Evolutionary conservation across 2,329 filamentous ascomycete genomes (phyloP).

Genomic region (Aaosphaeria arxii): DNA sequence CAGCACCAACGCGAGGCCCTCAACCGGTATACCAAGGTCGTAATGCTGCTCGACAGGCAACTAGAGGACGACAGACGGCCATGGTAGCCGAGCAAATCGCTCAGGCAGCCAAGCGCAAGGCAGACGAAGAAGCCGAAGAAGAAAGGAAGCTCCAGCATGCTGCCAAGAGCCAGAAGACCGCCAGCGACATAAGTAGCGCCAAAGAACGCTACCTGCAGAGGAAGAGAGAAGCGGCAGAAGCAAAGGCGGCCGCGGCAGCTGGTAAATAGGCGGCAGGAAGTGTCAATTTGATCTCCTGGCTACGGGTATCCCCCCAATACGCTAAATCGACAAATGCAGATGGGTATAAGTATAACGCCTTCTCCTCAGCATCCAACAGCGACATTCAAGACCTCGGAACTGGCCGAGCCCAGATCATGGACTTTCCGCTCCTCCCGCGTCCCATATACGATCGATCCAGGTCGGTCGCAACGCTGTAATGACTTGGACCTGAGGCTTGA

Average conservation of each 20-base stretch:
- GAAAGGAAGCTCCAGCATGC: conserved; percentile 61
- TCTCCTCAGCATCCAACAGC: no score
- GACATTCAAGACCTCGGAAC: no score
- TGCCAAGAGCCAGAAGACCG: conserved; percentile 75
- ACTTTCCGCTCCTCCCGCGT: not conserved
- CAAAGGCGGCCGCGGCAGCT: conserved; percentile 54
- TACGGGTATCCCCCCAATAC: not conserved
- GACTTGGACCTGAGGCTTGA: conserved; percentile 11
- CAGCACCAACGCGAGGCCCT: conserved; percentile 10
- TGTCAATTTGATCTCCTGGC: not conserved
- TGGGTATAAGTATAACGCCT: not conserved
- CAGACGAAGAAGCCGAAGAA: conserved; percentile 67
- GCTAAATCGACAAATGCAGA: not conserved
- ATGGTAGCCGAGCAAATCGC: conserved; percentile 79
- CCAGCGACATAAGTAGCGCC: conserved; percentile 70
- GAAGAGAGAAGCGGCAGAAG: conserved; percentile 71
- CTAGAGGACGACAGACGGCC: conserved; percentile 71
- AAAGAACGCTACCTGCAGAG: conserved; percentile 76
- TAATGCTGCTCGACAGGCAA: conserved; percentile 56
- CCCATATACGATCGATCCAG: conserved; percentile 4
- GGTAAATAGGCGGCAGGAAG: conserved; percentile 3
- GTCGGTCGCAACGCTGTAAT: conserved; percentile 9
- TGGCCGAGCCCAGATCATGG: not conserved
- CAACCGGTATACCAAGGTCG: conserved; percentile 30
- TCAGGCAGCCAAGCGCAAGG: conserved; percentile 66